Evolutionary conservation across 352 stramenopile species (phyloP).

Genomic region (Vaucheria bursata): DNA sequence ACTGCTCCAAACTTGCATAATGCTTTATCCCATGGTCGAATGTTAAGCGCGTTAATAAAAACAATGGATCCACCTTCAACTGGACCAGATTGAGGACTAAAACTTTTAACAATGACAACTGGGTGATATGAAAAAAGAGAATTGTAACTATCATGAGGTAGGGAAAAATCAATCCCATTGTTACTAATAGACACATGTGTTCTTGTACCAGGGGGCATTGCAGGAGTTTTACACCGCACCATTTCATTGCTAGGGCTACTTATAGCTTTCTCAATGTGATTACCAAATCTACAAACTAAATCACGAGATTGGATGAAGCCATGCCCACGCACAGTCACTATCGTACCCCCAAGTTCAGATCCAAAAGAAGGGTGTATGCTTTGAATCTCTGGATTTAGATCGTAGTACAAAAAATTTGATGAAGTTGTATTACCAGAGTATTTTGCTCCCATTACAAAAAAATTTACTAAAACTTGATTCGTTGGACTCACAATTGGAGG

Average conservation of each 20-base stretch:
- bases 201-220: not conserved
- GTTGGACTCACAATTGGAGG: too few relatives aligned
- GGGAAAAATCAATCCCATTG: conserved; percentile 2
- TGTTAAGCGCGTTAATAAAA: not conserved
- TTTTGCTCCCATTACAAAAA: too few relatives aligned
- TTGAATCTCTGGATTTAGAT: not conserved
- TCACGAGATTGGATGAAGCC: not conserved
- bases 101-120: not conserved
- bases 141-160: not conserved
- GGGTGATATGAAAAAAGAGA: not conserved
- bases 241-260: not conserved
- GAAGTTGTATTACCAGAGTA: too few relatives aligned
- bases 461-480: too few relatives aligned
- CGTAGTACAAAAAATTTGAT: too few relatives aligned
- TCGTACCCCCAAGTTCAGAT: conserved; percentile 6
- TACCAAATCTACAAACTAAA: not conserved
- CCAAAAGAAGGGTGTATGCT: not conserved
- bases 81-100: not conserved
- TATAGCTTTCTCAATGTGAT: too few relatives aligned
- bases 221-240: not conserved
- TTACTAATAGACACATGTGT: not conserved
- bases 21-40: not conserved
- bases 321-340: not conserved
- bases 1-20: not conserved
- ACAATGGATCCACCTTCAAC: not conserved